Conservation (phyloP, 2,329 filamentous ascomycete species). For the Teratosphaeria zuluensis region DNA sequence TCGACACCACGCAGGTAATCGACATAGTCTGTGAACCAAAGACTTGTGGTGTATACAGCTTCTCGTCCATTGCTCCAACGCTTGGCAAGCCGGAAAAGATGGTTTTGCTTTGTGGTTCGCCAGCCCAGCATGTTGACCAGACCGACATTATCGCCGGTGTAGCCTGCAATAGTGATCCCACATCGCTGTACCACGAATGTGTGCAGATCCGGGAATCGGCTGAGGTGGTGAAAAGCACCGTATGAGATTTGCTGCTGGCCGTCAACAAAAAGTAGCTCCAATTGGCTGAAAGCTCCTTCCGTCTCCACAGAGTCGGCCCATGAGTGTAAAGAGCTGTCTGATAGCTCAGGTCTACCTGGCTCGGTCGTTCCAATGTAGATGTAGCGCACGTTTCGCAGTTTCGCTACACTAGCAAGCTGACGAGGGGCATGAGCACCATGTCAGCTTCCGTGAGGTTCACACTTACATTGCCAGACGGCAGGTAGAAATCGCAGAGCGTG, state of each 20-base stretch:
- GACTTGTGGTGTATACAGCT: not conserved
- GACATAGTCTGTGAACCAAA: not conserved
- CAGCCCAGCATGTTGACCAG: not conserved
- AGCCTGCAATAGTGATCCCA: not conserved
- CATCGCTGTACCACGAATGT: not conserved
- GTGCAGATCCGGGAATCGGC: conserved; percentile 9
- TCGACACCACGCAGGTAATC: not conserved
- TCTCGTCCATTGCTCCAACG: not conserved
- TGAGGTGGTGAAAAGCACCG: conserved; percentile 9
- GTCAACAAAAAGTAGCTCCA: conserved; percentile 11
- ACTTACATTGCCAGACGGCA: not conserved
- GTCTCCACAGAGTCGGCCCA: conserved; percentile 13
- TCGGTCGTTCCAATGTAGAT: conserved; percentile 4
- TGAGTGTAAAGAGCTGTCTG: conserved; percentile 11
- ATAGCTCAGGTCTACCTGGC: not conserved
- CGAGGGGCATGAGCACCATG: too few species aligned
- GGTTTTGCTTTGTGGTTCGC: not conserved
- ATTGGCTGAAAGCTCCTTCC: conserved; percentile 7
- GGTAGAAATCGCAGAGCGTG: conserved; percentile 2
- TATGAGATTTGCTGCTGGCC: conserved; percentile 4
- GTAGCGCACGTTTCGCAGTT: conserved; percentile 8
- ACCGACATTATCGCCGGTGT: not conserved
- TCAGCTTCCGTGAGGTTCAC: not conserved
- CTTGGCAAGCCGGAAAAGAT: not conserved
- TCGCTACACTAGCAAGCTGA: conserved; percentile 5